Evolutionary conservation across 305 asterid species (phyloP).

Genomic region (Fraxinus sp.): DNA sequence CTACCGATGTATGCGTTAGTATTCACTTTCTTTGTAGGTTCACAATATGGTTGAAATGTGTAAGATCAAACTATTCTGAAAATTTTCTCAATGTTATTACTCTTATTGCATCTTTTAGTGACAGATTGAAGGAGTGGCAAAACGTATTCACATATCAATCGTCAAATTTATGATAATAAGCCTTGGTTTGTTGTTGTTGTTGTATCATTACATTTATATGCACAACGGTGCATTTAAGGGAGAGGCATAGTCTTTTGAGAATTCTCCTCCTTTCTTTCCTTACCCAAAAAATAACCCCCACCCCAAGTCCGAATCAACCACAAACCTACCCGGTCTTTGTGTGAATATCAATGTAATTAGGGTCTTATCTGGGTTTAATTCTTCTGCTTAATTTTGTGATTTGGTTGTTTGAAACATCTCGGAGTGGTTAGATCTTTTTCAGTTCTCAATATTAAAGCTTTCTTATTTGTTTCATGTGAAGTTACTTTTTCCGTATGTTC

Average conservation of each 20-base stretch:
- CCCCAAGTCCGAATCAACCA: neutral
- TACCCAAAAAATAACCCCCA: neutral
- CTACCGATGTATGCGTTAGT: neutral
- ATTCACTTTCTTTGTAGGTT: neutral
- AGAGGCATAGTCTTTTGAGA: neutral
- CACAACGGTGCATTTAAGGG: neutral
- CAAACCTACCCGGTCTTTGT: neutral
- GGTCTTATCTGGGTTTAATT: neutral
- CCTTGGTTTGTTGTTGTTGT: neutral
- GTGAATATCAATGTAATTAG: neutral
- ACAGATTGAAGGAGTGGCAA: neutral
- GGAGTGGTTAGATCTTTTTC: constrained; percentile 10
- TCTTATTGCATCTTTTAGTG: neutral
- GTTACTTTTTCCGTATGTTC: neutral
- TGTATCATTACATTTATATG: neutral
- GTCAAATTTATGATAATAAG: neutral
- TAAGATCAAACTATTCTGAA: neutral
- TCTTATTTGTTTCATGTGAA: neutral
- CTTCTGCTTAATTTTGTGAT: constrained; percentile 1
- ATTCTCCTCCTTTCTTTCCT: neutral
- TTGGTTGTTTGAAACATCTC: neutral
- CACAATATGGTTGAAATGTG: neutral
- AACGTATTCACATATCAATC: neutral
- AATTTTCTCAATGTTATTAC: neutral
- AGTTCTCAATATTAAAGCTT: neutral